Evolutionary conservation across 129 eudicot genomes (phyloP).

Genomic region (Mikania micrantha): DNA sequence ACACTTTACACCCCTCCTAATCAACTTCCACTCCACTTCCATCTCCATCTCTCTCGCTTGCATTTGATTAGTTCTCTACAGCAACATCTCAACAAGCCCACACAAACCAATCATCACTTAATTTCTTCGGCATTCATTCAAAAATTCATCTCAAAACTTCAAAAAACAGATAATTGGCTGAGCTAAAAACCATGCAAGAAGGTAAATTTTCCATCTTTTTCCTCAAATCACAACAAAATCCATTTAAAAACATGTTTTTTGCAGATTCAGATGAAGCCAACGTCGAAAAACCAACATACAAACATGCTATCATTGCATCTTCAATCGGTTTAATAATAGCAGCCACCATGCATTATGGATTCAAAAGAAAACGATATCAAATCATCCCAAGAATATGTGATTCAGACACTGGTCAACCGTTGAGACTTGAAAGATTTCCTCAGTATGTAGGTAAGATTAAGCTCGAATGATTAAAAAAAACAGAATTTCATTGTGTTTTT

Average conservation of each 20-base stretch:
- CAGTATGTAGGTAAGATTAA: conserved; percentile 81
- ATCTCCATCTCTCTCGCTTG: conserved; percentile 29
- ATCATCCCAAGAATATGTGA: conserved; percentile 52
- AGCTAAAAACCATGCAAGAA: conserved; percentile 12
- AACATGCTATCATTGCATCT: conserved; percentile 64
- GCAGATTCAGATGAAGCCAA: conserved; percentile 19
- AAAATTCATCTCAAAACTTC: conserved; percentile 15
- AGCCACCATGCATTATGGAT: conserved; percentile 54
- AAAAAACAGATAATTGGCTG: not conserved
- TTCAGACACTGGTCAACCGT: conserved; percentile 53
- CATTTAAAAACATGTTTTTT: not conserved
- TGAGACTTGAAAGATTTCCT: conserved; percentile 67
- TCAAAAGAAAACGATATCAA: conserved; percentile 38
- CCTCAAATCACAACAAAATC: not conserved
- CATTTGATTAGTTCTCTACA: conserved; percentile 25
- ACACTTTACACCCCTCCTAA: conserved; percentile 23
- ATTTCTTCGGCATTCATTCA: too few relatives aligned
- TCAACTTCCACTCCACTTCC: conserved; percentile 21
- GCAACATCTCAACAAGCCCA: conserved; percentile 23
- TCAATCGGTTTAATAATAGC: conserved; percentile 72
- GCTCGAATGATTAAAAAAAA: not conserved
- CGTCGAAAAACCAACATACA: conserved; percentile 34
- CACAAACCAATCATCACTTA: conserved; percentile 10
- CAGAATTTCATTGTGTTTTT: not conserved
- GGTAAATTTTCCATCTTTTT: not conserved